These are phyloP conservation scores for Globisporangium acanthophoron DNA, from an alignment of 352 stramenopile species.

Conservation along the genomic window DNA sequence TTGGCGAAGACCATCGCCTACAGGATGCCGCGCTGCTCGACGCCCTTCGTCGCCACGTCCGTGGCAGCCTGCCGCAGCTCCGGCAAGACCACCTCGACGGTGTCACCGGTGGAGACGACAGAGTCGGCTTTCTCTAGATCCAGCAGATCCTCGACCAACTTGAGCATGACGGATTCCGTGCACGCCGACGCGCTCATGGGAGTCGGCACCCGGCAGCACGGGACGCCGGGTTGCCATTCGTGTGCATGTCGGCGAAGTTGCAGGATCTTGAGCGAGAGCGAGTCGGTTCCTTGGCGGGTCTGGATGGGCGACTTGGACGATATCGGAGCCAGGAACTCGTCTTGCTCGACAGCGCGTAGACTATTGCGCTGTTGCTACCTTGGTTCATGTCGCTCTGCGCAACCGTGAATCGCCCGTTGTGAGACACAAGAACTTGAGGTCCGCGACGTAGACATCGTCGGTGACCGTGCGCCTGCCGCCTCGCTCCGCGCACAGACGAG, in stretches of 20 bases:
- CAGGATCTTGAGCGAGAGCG: constrained; percentile 52
- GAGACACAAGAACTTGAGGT: neutral
- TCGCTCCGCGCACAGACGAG: neutral
- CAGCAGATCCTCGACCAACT: constrained; percentile 50
- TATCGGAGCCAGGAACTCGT: neutral
- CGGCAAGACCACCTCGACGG: constrained; percentile 31
- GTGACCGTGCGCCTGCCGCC: neutral
- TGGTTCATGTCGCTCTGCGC: neutral
- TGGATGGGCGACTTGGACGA: constrained; percentile 20
- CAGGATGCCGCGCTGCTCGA: constrained; percentile 39
- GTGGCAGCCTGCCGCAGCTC: constrained; percentile 25
- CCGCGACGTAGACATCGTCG: neutral
- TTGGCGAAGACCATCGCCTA: constrained; percentile 63
- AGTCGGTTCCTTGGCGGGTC: constrained; percentile 5
- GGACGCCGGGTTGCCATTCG: constrained; percentile 31
- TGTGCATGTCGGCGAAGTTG: constrained; percentile 66
- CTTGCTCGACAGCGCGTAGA: neutral
- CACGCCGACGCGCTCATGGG: constrained; percentile 21
- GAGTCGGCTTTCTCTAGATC: constrained; percentile 58
- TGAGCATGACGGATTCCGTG: constrained; percentile 37
- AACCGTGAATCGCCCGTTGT: neutral
- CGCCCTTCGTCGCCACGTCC: constrained; percentile 23
- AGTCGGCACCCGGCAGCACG: constrained; percentile 24
- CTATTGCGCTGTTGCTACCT: neutral
- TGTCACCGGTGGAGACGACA: constrained; percentile 60